These are phyloP conservation scores for Xylaria sp. DNA, from an alignment of 2,329 filamentous ascomycete species.

Conservation along the genomic window DNA sequence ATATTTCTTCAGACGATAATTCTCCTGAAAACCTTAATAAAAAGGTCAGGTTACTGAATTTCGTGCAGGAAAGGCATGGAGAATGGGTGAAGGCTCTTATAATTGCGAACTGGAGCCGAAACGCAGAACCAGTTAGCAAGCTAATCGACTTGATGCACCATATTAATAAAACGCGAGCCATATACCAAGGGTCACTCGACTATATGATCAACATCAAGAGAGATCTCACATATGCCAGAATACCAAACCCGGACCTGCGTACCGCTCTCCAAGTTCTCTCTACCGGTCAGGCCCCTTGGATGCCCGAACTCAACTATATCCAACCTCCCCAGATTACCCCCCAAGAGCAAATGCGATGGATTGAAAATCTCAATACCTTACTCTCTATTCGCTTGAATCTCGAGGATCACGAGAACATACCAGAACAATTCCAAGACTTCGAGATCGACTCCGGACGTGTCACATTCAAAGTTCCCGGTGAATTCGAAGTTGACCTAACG, in stretches of 20 bases:
- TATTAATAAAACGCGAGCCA: conserved; percentile 70
- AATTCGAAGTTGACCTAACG: conserved; percentile 94
- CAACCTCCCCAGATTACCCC: conserved; percentile 76
- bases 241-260: conserved; percentile 90
- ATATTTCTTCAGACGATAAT: conserved; percentile 62
- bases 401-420: conserved; percentile 81
- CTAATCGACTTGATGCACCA: conserved; percentile 88
- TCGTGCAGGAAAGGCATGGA: conserved; percentile 81
- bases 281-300: conserved; percentile 79
- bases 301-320: conserved; percentile 86
- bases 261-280: conserved; percentile 88
- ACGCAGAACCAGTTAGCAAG: conserved; percentile 81
- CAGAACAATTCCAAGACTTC: conserved; percentile 80
- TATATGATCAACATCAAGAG: conserved; percentile 78
- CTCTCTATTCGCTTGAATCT: conserved; percentile 86
- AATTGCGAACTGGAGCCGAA: conserved; percentile 88
- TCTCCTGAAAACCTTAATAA: conserved; percentile 77
- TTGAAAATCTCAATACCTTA: conserved; percentile 85
- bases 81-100: conserved; percentile 95
- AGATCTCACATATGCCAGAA: conserved; percentile 75
- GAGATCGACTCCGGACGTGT: conserved; percentile 85
- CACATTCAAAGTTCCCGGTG: conserved; percentile 83
- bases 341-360: conserved; percentile 76
- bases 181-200: conserved; percentile 70
- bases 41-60: conserved; percentile 79